Conservation (phyloP, 1,139 yeast species). For the Debaryomyces psychrophilus region DNA sequence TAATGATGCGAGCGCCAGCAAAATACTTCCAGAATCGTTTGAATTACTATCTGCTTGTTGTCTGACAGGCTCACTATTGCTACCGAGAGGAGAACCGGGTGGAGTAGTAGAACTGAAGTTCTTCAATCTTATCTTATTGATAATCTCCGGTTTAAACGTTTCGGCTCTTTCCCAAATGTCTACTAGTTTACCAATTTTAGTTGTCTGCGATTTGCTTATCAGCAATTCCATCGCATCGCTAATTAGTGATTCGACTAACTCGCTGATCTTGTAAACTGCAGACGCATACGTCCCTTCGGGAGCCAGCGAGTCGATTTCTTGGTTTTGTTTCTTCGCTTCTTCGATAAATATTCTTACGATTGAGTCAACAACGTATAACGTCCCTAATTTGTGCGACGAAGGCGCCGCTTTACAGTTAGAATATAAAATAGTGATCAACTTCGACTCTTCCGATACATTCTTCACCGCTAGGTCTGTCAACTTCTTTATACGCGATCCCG, state of each 20-base stretch:
- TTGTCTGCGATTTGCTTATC: slow-evolving; percentile 55
- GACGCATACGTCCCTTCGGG: slow-evolving; percentile 76
- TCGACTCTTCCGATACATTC: slow-evolving; percentile 60
- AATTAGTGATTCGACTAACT: slow-evolving; percentile 58
- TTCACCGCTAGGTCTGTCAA: slow-evolving; percentile 77
- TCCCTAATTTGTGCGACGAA: slow-evolving; percentile 83
- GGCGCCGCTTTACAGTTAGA: slow-evolving; percentile 77
- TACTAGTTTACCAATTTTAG: slow-evolving; percentile 77
- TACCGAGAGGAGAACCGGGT: slow-evolving; percentile 53
- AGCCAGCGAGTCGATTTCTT: slow-evolving; percentile 48
- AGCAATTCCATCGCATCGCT: slow-evolving; percentile 62
- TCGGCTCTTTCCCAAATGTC: slow-evolving; percentile 92
- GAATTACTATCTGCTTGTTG: slow-evolving; percentile 25
- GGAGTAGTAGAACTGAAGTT: slow-evolving; percentile 64
- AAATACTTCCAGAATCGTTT: slow-evolving; percentile 59
- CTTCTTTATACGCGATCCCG: slow-evolving; percentile 91
- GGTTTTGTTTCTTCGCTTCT: slow-evolving; percentile 61
- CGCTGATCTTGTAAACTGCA: slow-evolving; percentile 65
- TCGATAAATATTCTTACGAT: slow-evolving; percentile 85
- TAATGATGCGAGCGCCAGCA: slow-evolving; percentile 66
- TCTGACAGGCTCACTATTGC: slow-evolving; percentile 29
- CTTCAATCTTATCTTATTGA: slow-evolving; percentile 60
- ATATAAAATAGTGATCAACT: slow-evolving; percentile 60
- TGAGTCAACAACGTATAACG: slow-evolving; percentile 89
- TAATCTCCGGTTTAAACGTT: slow-evolving; percentile 64